A percentile compares a stretch with the other conserved stretches of the same genome.
These are phyloP conservation scores for Pleoardoris graminearum DNA, from an alignment of 2,329 filamentous ascomycete genomes.

Conservation along the genomic window DNA sequence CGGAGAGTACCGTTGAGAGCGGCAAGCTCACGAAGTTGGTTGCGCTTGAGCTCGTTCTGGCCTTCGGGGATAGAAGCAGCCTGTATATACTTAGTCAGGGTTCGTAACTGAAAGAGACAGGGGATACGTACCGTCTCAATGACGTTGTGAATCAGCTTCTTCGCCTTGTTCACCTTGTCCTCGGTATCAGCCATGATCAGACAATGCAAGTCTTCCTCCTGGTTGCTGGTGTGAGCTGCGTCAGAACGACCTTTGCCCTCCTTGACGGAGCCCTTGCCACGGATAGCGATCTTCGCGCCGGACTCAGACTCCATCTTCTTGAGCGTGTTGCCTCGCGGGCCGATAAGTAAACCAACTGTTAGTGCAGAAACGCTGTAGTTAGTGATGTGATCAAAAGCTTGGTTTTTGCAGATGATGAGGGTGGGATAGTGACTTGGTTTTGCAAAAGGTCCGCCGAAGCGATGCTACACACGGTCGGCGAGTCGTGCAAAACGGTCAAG, in stretches of 20 bases:
- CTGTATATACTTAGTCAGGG: constrained; percentile 56
- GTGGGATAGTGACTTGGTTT: constrained; percentile 48
- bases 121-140: constrained; percentile 86
- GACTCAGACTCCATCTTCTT: constrained; percentile 99
- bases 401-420: constrained; percentile 26
- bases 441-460: constrained; percentile 42
- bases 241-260: constrained; percentile 99
- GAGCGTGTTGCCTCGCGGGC: constrained; percentile 98
- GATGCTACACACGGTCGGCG: constrained; percentile 29
- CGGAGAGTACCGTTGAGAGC: constrained; percentile 98
- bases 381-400: constrained; percentile 63
- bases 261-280: constrained; percentile 99
- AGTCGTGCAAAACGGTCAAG: constrained; percentile 50
- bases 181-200: constrained; percentile 99
- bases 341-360: constrained; percentile 99
- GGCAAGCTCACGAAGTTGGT: constrained; percentile 95
- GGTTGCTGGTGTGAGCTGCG: constrained; percentile 98
- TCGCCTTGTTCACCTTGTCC: constrained; percentile 99
- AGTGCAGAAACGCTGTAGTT: constrained; percentile 80
- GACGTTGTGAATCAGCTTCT: constrained; percentile 96
- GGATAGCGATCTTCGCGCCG: constrained; percentile 97
- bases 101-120: background rate
- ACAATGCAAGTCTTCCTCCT: constrained; percentile 98
- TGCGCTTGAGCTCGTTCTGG: constrained; percentile 98
- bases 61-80: constrained; percentile 98